Evolutionary conservation across 1,284 basidiomycete species (phyloP).

Genomic region (Naganishia cerealis): DNA sequence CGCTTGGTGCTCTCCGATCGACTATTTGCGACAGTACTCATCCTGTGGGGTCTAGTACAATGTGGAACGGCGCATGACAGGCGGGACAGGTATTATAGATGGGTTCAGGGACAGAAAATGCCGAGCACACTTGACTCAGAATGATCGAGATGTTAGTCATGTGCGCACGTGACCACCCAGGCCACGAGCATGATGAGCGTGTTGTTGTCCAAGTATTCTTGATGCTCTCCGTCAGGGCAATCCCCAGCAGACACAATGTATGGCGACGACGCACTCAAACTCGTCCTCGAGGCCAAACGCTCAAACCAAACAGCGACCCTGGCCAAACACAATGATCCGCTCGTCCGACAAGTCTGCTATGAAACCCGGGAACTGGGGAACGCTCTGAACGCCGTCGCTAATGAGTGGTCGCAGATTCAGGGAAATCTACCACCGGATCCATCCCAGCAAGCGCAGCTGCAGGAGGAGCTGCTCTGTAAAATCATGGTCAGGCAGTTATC

Average conservation of each 20-base stretch:
- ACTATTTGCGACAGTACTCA: neutral
- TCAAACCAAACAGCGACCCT: constrained; percentile 78
- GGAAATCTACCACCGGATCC: constrained; percentile 50
- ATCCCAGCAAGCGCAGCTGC: constrained; percentile 52
- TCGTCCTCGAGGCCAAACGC: constrained; percentile 79
- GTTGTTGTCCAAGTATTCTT: too few species aligned
- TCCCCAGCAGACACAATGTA: constrained; percentile 53
- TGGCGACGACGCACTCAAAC: constrained; percentile 79
- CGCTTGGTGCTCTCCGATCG: neutral
- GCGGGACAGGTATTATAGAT: neutral
- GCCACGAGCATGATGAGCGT: too few species aligned
- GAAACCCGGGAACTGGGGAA: constrained; percentile 82
- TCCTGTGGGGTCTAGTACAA: neutral
- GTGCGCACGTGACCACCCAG: too few species aligned
- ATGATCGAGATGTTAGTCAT: neutral
- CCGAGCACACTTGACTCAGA: constrained; percentile 4
- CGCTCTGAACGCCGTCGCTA: constrained; percentile 50
- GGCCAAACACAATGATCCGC: constrained; percentile 85
- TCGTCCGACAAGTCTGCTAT: constrained; percentile 79
- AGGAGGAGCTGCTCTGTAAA: constrained; percentile 62
- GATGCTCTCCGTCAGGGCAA: too few species aligned
- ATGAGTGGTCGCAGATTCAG: constrained; percentile 56
- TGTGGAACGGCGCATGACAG: neutral
- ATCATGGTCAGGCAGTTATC: constrained; percentile 83
- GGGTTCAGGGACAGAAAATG: constrained; percentile 1